phyloP scores from a whole-genome alignment of 192 early-diverging fungal species.

The Cetraspora pellucida region DNA sequence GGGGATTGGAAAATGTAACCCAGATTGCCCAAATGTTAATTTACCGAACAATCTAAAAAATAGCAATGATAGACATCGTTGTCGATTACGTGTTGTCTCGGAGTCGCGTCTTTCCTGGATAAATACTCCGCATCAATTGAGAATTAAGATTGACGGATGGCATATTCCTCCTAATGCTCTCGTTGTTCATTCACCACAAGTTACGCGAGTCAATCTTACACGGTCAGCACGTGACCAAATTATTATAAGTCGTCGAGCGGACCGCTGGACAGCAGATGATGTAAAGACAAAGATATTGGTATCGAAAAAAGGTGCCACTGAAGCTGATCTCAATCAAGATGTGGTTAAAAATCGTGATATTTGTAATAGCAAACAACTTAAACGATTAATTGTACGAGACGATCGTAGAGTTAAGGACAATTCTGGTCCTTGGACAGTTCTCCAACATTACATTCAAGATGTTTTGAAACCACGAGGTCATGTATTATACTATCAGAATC shows the following conservation, averaged over 20 bases:
- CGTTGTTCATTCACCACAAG: slow-evolving; percentile 1
- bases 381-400: slow-evolving; percentile 19
- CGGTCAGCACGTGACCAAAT: slow-evolving; percentile 16
- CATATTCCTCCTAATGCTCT: slow-evolving; percentile 10
- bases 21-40: slow-evolving; percentile 11
- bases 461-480: slow-evolving; percentile 22
- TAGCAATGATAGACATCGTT: slow-evolving; percentile 23
- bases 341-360: slow-evolving; percentile 15
- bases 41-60: slow-evolving; percentile 26
- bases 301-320: slow-evolving; percentile 3
- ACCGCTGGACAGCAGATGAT: slow-evolving; percentile 13
- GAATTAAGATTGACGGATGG: slow-evolving; percentile 19
- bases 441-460: slow-evolving; percentile 23
- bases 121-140: slow-evolving; percentile 11
- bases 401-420: slow-evolving; percentile 18
- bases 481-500: slow-evolving; percentile 12
- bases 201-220: slow-evolving; percentile 7
- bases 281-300: slow-evolving; percentile 21
- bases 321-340: slow-evolving; percentile 14
- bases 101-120: slow-evolving; percentile 12
- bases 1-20: slow-evolving; percentile 22
- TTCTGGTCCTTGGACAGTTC: slow-evolving; percentile 9
- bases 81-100: slow-evolving; percentile 8
- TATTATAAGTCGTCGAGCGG: slow-evolving; percentile 27
- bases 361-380: slow-evolving; percentile 29